Evolutionary conservation across 2,329 filamentous ascomycete genomes (phyloP).

Genomic region (Neonectria punicea): DNA sequence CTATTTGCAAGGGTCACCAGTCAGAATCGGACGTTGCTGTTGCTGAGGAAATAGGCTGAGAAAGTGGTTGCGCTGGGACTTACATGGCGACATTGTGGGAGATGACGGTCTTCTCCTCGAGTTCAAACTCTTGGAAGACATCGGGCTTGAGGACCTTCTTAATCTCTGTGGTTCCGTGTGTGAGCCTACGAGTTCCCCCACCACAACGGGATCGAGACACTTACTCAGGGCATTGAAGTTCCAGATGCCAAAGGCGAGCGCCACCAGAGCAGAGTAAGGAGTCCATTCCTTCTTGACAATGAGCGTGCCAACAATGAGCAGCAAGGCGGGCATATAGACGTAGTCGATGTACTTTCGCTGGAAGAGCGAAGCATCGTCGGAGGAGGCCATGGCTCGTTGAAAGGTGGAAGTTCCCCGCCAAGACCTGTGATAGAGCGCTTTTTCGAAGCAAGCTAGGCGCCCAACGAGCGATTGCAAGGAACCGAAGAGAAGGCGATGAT

Average conservation of each 20-base stretch:
- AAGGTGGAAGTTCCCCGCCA: conserved; percentile 33
- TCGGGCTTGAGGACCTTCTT: conserved; percentile 88
- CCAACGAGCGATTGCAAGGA: neutral
- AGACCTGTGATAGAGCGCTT: conserved; percentile 23
- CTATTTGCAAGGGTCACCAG: conserved; percentile 51
- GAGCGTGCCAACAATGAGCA: conserved; percentile 79
- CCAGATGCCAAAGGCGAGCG: conserved; percentile 72
- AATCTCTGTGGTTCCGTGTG: conserved; percentile 63
- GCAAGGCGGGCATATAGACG: conserved; percentile 83
- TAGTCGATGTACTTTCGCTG: conserved; percentile 78
- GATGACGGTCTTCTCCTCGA: conserved; percentile 93
- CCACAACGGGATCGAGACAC: conserved; percentile 47
- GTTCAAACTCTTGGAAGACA: conserved; percentile 89
- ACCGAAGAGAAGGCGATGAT: conserved; percentile 5
- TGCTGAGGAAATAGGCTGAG: conserved; percentile 21
- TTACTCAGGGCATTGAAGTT: conserved; percentile 79
- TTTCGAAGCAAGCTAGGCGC: conserved; percentile 15
- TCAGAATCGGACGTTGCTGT: conserved; percentile 2
- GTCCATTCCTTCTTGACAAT: conserved; percentile 84
- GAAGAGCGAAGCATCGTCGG: conserved; percentile 47
- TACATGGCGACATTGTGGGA: conserved; percentile 99
- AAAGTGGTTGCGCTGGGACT: conserved; percentile 42
- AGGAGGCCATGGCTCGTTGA: conserved; percentile 39
- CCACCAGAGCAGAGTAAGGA: conserved; percentile 74
- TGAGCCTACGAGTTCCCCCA: conserved; percentile 25